These are phyloP conservation scores for Pseudocercospora crystallina DNA, from an alignment of 2,329 filamentous ascomycete species.

Conservation along the genomic window DNA sequence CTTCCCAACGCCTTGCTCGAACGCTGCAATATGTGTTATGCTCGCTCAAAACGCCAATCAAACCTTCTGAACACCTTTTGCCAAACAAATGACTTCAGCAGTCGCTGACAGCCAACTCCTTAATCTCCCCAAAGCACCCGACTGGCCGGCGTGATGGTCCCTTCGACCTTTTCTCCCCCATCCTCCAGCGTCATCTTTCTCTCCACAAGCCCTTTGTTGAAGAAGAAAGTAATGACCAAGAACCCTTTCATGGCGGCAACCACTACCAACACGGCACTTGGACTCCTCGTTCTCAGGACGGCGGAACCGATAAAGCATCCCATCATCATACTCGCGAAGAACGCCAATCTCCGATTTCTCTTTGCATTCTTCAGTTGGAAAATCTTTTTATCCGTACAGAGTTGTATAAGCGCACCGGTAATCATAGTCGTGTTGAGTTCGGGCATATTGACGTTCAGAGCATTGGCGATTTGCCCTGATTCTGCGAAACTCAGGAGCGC, in stretches of 20 bases:
- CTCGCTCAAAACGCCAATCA: too few relatives aligned
- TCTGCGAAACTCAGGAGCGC: conserved; percentile 24
- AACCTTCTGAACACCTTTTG: too few relatives aligned
- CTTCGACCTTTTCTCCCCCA: conserved; percentile 16
- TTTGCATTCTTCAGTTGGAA: conserved; percentile 23
- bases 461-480: conserved; percentile 29
- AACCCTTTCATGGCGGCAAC: conserved; percentile 23
- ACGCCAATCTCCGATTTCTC: conserved; percentile 26
- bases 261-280: conserved; percentile 24
- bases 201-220: conserved; percentile 27
- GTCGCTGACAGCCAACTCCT: neutral
- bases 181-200: conserved; percentile 17
- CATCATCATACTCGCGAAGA: conserved; percentile 23
- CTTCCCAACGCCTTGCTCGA: too few relatives aligned
- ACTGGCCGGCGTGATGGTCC: conserved; percentile 20
- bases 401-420: conserved; percentile 30
- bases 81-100: neutral
- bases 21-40: too few relatives aligned
- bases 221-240: conserved; percentile 26
- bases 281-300: conserved; percentile 15
- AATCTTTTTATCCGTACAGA: conserved; percentile 26
- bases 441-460: conserved; percentile 27
- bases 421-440: conserved; percentile 35
- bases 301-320: conserved; percentile 31
- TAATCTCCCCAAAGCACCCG: conserved; percentile 25